Evolutionary conservation across 208 protist genomes (phyloP), one percentile per base, ranked within the genome.

Genomic region (Trypanosoma theileri): DNA sequence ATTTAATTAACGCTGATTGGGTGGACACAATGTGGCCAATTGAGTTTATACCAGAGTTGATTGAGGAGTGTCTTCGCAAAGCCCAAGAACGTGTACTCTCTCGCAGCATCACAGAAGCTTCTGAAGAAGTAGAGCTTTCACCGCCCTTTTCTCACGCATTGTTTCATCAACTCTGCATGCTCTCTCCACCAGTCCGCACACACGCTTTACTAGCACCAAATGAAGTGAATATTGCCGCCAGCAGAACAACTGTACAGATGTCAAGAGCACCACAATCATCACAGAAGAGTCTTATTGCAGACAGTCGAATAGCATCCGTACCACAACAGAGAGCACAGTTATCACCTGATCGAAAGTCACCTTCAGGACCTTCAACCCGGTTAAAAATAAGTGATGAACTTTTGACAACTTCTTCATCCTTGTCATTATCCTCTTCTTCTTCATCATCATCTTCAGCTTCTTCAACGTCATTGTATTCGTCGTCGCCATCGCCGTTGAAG

Each of bases 1-100:
- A 76, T 55, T 67, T 86, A 21, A 75, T 88, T 17, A 59, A 77
- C 12, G 51, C 62, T 0, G 62, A 80, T 1, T 92, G 86, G 86
- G 62, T 65, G 22, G 75, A 83, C 14, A 55, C 35, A 14, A 61
- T 92, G 78, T 84, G 82, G 80, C 67, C 71, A 35, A 53, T 91
- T 45, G 88, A 93, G 53, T 69, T 62, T 45, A 59, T 73, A 24
- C 68, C 73, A 0, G 69, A 58, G 11, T n/a, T 52, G 10, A 40
- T 88, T n/a, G 53, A 53, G n/a, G 51, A 59, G 0, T 73, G 53
- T 45, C 41, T 73, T 21, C 46, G 1, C 8, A 16, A 31, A 4
- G 24, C 51, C 40, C 59, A 31, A n/a, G 60, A 73, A 46, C 59
- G 68, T 44, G 45, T 73, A 41, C 22, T 44, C 52, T 28, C 4